Evolutionary conservation across 345 rosid species (phyloP), one percentile per base, ranked within the genome.

Genomic region (Populus pruinosa): DNA sequence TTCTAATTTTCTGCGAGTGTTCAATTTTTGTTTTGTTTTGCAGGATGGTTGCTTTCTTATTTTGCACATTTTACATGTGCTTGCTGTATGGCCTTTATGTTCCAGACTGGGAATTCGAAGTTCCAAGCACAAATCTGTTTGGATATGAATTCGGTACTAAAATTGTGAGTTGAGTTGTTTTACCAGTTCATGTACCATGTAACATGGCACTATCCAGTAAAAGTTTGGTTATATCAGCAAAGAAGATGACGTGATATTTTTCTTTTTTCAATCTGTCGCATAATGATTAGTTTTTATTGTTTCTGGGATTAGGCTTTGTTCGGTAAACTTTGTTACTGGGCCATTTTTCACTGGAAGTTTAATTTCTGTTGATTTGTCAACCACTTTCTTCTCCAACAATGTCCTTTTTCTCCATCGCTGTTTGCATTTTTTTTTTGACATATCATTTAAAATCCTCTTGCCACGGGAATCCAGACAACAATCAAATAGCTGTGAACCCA

Each of bases 71-170:
- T 67, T 87, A 89, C 73, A 79, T 83, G 80, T 77, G 83, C 80
- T 75, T 86, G 82, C 73, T 86, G 36, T 86, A 89, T 81, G 89
- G 89, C 72, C 88, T 89, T 72, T 82, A 76, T 85, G 87, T 87
- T 83, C 90, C 92, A 71, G 77, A 86, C 80, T 89, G 90, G 92
- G 82, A 80, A 78, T 89, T 82, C 77, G 87, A 86, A 78, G 82
- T 81, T 68, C 75, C 80, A 33, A 72, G 75, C 63, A 59, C 67
- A 31, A 70, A 74, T 75, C 36, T 68, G 33, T 81, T 56, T 61
- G 77, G 67, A 20, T 71, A 76, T 72, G 79, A 74, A 69, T 75
- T 84, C 49, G 65, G 77, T 78, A 39, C 81, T 80, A 79, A 80
- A 73, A 78, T 31, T 78, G 92, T 87, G 82, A 86, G 89, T 88